Conservation (phyloP, 2,329 filamentous ascomycete genomes). For the Lizonia empirigonia region DNA sequence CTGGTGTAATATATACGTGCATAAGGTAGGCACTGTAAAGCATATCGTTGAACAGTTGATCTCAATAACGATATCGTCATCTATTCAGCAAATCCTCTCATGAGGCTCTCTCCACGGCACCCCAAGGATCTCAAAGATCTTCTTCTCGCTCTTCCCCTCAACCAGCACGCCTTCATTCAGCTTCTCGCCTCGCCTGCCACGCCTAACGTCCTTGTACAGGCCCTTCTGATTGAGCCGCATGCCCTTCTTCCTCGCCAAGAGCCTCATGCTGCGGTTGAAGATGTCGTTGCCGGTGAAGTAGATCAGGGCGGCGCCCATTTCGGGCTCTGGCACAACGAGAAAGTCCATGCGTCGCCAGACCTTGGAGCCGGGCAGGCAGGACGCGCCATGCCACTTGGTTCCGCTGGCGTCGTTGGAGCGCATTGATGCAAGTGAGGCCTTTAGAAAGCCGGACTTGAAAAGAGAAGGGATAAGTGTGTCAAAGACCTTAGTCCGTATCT, state of each 20-base stretch:
- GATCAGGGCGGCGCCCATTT: slow-evolving; percentile 84
- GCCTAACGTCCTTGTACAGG: slow-evolving; percentile 72
- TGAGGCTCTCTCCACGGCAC: slow-evolving; percentile 76
- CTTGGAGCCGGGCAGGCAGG: slow-evolving; percentile 63
- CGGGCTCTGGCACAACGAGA: slow-evolving; percentile 76
- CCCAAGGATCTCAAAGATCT: slow-evolving; percentile 79
- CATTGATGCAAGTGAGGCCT: slow-evolving; percentile 67
- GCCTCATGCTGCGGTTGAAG: slow-evolving; percentile 84
- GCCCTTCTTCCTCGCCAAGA: slow-evolving; percentile 78
- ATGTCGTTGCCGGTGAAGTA: slow-evolving; percentile 97
- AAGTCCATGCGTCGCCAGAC: slow-evolving; percentile 85
- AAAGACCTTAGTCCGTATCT: slow-evolving; percentile 68
- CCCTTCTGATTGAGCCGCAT: slow-evolving; percentile 87
- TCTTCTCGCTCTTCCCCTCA: slow-evolving; percentile 75
- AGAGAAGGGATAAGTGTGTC: slow-evolving; percentile 67
- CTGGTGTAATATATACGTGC: no score
- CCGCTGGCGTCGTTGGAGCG: slow-evolving; percentile 57
- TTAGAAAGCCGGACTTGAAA: slow-evolving; percentile 67
- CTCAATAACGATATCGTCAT: no score
- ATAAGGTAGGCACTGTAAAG: no score
- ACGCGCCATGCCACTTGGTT: slow-evolving; percentile 89
- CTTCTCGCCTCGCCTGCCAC: slow-evolving; percentile 63
- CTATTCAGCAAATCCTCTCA: slow-evolving; percentile 41
- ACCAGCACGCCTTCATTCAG: slow-evolving; percentile 71
- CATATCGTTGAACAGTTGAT: no score